Evolutionary conservation across 1,284 basidiomycete genomes (phyloP), one percentile per base, ranked within the genome.

Genomic region (Fomitiporia mediterranea): DNA sequence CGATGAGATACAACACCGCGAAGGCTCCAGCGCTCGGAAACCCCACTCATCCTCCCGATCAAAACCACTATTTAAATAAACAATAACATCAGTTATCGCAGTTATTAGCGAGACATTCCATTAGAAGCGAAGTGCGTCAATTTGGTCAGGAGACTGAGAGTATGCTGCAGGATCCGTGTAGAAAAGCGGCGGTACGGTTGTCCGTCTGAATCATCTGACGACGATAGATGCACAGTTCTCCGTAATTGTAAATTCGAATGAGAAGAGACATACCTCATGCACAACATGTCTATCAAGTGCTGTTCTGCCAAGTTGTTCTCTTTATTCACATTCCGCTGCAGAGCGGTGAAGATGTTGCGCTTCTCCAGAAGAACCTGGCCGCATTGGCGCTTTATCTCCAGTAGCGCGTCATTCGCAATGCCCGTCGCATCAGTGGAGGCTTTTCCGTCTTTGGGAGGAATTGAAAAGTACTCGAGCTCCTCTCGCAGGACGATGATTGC

Each of bases 281-380:
- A 99, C 55, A 99, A 80, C 96, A 99, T 99, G 74, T 99, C 97
- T 72, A 99, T 99, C 62, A 99, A 77, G 74, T 99, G 96, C 74
- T 98, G 96, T 72, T 99, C 96, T 15, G 96, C 96, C 62, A 98
- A 79, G 69, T 99, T 99, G 71, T 98, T 98, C 76, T 98, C 96
- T 78, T 97, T 97, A 76, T 97, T 97, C 60, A 99, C 94, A 71
- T 99, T 99, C 64, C 97, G 80, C 77, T 99, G 96, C 58, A 99
- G 75, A 21, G 96, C 96, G 1, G 97, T 97, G 69, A 99, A 99
- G 66, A 99, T 98, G 69, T 89, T 92, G 65, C 82, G 81, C 69
- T 93, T 91, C 60, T 91, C 86, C 67, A 98, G 86, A 60, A 99
- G 78, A 62, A 89, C 89, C 60, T 87, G 80, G 13, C 97, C 96